Base-by-base conservation (phyloP, 495 filamentous ascomycete species). In the Alectoria sarmentosa region DNA sequence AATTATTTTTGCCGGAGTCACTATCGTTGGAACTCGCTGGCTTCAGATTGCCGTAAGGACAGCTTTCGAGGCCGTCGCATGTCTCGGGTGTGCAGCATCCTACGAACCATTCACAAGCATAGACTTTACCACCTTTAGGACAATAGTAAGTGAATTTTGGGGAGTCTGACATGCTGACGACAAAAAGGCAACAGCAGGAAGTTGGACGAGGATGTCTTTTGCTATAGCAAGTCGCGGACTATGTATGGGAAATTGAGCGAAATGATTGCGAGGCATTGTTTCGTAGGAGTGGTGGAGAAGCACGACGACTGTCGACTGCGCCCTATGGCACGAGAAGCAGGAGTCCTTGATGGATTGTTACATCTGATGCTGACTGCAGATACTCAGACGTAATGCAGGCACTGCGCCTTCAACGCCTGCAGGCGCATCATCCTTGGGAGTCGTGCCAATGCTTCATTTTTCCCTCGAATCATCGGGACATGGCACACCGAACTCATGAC, bases 281-380 rank as follows among this genome's bases (percentile, higher is more conserved):
- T 10, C 15, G 8, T 21, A 5, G 10, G 52, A 15, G 4, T 10
- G 28, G 34, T 0, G 5, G 30, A 36, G 34, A 6, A 21, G 28
- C 30, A 55, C 34, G 52, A 55, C 52, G 52, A 55, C 5, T 32
- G 30, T 34, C 52, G 1, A 55, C 52, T 55, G 30, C 52, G 52
- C 52, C 52, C 10, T 21, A 17, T n/a, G 52, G 52, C 52, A 55
- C 52, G 21, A 2, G 17, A 34, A 7, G 52, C 52, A 34, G 52
- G 52, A 21, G 13, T 32, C 14, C 19, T 17, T 30, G 49, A 54
- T 19, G 28, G 49, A 54, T 15, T 8, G 52, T 55, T 10, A 21
- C 52, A 55, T 55, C 13, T 8, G 14, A 34, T 15, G 52, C 17
- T 55, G 52, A 55, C 52, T 55, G 52, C 52, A 55, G 52, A 34